These are phyloP conservation scores for Sechiopsis laciniata DNA, from an alignment of 306 rosid genomes.

Conservation along the genomic window DNA sequence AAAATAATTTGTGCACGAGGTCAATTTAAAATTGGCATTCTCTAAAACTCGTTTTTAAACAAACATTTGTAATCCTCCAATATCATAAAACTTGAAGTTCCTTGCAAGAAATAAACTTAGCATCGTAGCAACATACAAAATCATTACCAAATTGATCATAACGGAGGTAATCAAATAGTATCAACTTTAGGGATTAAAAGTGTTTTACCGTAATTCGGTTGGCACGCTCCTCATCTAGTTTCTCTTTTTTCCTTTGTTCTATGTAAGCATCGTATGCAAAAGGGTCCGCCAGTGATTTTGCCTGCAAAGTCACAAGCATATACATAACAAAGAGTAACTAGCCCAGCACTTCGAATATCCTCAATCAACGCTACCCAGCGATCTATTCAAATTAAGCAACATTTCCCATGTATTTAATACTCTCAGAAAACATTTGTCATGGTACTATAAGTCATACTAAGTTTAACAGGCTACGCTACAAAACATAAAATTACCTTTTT, in stretches of 20 bases:
- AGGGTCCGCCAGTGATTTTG: slow-evolving; percentile 62
- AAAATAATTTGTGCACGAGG: background rate
- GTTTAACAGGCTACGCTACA: slow-evolving; percentile 16
- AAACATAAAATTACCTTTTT: slow-evolving; percentile 47
- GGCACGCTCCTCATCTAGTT: slow-evolving; percentile 67
- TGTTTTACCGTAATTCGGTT: slow-evolving; percentile 64
- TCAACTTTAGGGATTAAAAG: slow-evolving; percentile 2
- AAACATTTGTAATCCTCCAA: background rate
- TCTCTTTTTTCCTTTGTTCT: slow-evolving; percentile 60
- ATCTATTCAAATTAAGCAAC: background rate
- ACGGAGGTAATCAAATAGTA: background rate
- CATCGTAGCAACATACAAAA: background rate
- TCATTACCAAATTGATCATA: background rate
- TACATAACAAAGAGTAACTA: background rate
- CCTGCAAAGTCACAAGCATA: slow-evolving; percentile 46
- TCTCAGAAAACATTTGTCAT: no score
- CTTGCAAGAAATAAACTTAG: background rate
- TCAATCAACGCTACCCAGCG: background rate
- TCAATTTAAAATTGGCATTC: no score
- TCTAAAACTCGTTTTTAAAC: no score
- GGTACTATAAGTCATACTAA: background rate
- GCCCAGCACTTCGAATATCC: background rate
- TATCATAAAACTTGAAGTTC: background rate
- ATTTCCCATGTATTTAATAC: background rate
- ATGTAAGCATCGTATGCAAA: slow-evolving; percentile 50